Evolutionary conservation across 2,329 filamentous ascomycete species (phyloP).

Genomic region (Neocucurbitaria cava): DNA sequence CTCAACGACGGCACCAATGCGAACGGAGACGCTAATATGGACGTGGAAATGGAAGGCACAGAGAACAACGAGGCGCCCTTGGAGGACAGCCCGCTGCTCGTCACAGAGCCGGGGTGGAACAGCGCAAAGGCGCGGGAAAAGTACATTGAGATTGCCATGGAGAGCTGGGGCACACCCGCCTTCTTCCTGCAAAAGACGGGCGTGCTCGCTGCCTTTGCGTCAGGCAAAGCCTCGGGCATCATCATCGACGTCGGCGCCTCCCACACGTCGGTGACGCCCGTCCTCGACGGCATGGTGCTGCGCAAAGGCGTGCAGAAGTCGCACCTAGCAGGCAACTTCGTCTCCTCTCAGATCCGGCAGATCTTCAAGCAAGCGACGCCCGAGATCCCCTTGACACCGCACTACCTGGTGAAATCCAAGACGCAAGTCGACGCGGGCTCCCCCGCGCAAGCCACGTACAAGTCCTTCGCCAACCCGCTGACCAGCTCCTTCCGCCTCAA

Average conservation of each 20-base stretch:
- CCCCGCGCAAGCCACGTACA: conserved; percentile 77
- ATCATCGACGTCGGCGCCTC: conserved; percentile 92
- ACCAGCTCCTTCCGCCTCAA: conserved; percentile 77
- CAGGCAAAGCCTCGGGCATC: conserved; percentile 90
- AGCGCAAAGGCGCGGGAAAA: conserved; percentile 86
- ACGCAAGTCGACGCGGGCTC: conserved; percentile 85
- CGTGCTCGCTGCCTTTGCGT: conserved; percentile 88
- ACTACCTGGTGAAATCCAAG: conserved; percentile 89
- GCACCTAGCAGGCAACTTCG: conserved; percentile 84
- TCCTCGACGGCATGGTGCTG: conserved; percentile 93
- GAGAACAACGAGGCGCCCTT: conserved; percentile 75
- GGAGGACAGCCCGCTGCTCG: conserved; percentile 85
- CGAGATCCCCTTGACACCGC: conserved; percentile 79
- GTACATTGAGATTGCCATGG: conserved; percentile 95
- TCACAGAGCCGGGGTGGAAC: conserved; percentile 97
- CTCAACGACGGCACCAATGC: conserved; percentile 71
- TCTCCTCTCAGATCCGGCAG: conserved; percentile 84
- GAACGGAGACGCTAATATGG: conserved; percentile 62
- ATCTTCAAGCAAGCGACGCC: conserved; percentile 73
- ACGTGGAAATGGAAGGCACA: conserved; percentile 63
- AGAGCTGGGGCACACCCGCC: conserved; percentile 92
- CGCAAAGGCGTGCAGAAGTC: conserved; percentile 87
- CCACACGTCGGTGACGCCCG: conserved; percentile 85
- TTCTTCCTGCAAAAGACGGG: conserved; percentile 92
- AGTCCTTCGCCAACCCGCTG: conserved; percentile 68